Evolutionary conservation across 148 eudicot species (phyloP), one percentile per base, ranked within the genome.

Genomic region (Rhododendron simsii): DNA sequence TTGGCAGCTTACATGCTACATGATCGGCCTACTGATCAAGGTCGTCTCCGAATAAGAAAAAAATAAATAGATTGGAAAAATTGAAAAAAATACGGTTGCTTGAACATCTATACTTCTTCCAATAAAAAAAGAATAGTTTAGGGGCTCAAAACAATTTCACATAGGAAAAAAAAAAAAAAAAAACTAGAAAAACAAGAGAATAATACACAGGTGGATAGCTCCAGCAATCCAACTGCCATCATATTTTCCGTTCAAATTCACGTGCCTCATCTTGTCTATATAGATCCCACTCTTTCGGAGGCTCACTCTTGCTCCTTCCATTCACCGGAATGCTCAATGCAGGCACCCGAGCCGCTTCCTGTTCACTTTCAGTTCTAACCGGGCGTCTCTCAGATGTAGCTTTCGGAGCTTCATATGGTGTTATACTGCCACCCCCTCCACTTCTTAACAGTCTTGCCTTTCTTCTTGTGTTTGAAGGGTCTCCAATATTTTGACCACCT

Each of bases 291-390:
- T 91, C 91, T 78, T 87, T 88, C 7, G 87, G 92, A 81, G 92
- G 92, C 87, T 92, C 96, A 80, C 93, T 90, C 86, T 82, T 92
- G 87, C 88, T 89, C 89, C 93, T 88, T 81, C 81, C 89, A 77
- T 88, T 86, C 65, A 16, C 83, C 16, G 83, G 76, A 55, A 83
- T 87, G 81, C 82, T 84, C 80, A 85, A 77, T 28, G 85, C 83
- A 8, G 65, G 86, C 33, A 73, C 41, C 41, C n/a, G n/a, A 18
- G 44, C n/a, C 10, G 26, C 74, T 83, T 82, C 89, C 63, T 83
- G 88, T 44, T 88, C 89, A 30, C 86, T 86, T 69, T 89, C 91
- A 76, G 74, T 83, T 78, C 76, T 89, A 18, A 48, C 37, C 15
- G 83, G 55, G 35, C 30, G 2, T 65, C 59, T 86, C 55, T 88